Percentiles rank a stretch among this genome's conserved stretches.
Conservation (phyloP, 352 stramenopile species). For the Globisporangium camurandrum region DNA sequence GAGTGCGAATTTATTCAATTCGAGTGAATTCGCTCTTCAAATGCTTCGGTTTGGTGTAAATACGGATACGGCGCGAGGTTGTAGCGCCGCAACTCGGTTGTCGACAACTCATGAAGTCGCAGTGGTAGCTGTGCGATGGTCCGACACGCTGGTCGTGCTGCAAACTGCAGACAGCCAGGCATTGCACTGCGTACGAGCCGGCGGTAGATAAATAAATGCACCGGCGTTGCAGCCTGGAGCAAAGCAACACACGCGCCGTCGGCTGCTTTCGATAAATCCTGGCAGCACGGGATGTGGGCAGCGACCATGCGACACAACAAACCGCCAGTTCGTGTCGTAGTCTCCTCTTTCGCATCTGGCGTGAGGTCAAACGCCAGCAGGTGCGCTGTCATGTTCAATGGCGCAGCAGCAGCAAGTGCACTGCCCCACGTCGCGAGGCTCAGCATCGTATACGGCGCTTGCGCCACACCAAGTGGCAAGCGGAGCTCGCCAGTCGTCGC, state of each 20-base stretch:
- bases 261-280: constrained; percentile 8
- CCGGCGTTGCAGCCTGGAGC: constrained; percentile 20
- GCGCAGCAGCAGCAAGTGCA: constrained; percentile 20
- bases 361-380: constrained; percentile 42
- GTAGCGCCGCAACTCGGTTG: constrained; percentile 20
- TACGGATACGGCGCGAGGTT: constrained; percentile 28
- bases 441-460: constrained; percentile 22
- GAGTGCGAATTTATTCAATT: too few relatives aligned
- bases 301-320: constrained; percentile 33
- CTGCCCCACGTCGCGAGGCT: constrained; percentile 23
- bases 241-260: constrained; percentile 16
- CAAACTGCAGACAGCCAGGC: constrained; percentile 18
- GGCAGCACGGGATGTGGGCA: constrained; percentile 29
- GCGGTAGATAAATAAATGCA: constrained; percentile 30
- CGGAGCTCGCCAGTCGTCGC: constrained; percentile 17
- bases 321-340: constrained; percentile 17
- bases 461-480: constrained; percentile 20
- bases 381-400: constrained; percentile 25
- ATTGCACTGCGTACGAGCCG: constrained; percentile 23
- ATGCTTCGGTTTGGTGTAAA: too few relatives aligned
- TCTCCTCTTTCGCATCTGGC: constrained; percentile 20
- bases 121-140: constrained; percentile 18
- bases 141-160: constrained; percentile 16
- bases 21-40: too few relatives aligned
- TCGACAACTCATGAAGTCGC: constrained; percentile 8